phyloP scores from a whole-genome alignment of 2,329 filamentous ascomycete genomes.

The Pseudofabraea citricarpa region DNA sequence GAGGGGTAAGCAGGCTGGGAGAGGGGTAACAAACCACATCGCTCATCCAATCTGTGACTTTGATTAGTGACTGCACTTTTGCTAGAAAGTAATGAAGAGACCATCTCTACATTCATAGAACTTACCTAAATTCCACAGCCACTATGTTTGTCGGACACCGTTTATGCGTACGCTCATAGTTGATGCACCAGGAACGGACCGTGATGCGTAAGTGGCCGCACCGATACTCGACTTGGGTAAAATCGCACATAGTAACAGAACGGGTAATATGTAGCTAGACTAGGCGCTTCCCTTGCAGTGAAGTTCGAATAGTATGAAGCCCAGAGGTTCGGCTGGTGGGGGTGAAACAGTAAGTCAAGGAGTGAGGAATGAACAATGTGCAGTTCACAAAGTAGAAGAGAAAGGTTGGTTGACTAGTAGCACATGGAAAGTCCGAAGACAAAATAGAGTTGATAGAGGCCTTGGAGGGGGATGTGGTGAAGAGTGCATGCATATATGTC shows the following conservation, averaged over 20 bases:
- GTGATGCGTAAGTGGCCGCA: slow-evolving; percentile 1
- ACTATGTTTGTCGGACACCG: slow-evolving; percentile 1
- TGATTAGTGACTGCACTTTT: not conserved
- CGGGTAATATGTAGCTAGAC: too few relatives aligned
- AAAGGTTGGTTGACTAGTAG: too few relatives aligned
- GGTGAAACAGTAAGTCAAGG: too few relatives aligned
- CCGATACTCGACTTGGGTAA: slow-evolving; percentile 1
- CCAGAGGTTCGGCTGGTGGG: too few relatives aligned
- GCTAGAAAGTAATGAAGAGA: not conserved
- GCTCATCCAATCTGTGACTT: not conserved
- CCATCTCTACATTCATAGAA: not conserved
- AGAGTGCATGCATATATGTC: too few relatives aligned
- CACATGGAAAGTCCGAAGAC: too few relatives aligned
- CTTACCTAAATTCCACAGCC: slow-evolving; percentile 1
- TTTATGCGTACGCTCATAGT: not conserved
- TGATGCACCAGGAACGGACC: not conserved
- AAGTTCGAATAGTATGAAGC: too few relatives aligned
- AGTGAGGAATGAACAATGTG: too few relatives aligned
- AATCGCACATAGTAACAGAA: not conserved
- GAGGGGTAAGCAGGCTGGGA: not conserved
- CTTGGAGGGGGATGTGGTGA: too few relatives aligned
- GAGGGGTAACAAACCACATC: slow-evolving; percentile 1
- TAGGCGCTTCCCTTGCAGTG: too few relatives aligned
- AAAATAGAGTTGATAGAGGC: too few relatives aligned
- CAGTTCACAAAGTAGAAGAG: too few relatives aligned